phyloP scores from a whole-genome alignment of 176 grass and related monocot genomes.

The Hyparrhenia diplandra region DNA sequence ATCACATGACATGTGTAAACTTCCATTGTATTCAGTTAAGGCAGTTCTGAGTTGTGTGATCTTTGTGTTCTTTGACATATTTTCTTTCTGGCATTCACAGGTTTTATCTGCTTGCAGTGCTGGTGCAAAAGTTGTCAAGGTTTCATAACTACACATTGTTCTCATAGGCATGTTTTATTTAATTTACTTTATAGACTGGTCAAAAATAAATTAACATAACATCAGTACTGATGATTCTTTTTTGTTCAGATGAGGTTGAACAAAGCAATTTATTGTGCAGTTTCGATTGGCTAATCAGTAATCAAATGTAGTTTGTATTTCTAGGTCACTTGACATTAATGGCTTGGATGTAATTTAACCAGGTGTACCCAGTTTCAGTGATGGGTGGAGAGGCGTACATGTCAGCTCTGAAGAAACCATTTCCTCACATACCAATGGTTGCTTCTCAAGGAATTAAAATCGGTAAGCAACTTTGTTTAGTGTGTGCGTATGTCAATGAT shows the following conservation, averaged over 20 bases:
- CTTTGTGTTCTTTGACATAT: conserved; percentile 18
- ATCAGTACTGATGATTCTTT: neutral
- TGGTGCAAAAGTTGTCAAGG: conserved; percentile 80
- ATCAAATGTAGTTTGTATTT: conserved; percentile 4
- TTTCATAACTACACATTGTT: conserved; percentile 17
- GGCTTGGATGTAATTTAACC: conserved; percentile 17
- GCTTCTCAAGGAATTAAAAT: conserved; percentile 88
- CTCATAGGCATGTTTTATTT: conserved; percentile 18
- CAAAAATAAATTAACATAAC: conserved; percentile 4
- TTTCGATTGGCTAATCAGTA: neutral
- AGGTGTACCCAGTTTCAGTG: conserved; percentile 85
- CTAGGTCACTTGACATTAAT: neutral
- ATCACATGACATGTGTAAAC: conserved; percentile 13
- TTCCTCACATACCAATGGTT: conserved; percentile 69
- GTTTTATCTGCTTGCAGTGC: conserved; percentile 70
- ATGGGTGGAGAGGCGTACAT: conserved; percentile 78
- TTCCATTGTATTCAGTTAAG: neutral
- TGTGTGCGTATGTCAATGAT: neutral
- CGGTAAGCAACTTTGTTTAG: conserved; percentile 27
- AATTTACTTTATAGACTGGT: neutral
- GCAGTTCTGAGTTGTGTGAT: neutral
- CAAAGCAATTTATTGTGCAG: neutral
- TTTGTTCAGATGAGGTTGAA: neutral
- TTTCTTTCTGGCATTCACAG: conserved; percentile 34
- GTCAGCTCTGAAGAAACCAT: conserved; percentile 89